Evolutionary conservation across 345 rosid genomes (phyloP), one percentile per base, ranked within the genome.

Genomic region (Rhizophora mangle): DNA sequence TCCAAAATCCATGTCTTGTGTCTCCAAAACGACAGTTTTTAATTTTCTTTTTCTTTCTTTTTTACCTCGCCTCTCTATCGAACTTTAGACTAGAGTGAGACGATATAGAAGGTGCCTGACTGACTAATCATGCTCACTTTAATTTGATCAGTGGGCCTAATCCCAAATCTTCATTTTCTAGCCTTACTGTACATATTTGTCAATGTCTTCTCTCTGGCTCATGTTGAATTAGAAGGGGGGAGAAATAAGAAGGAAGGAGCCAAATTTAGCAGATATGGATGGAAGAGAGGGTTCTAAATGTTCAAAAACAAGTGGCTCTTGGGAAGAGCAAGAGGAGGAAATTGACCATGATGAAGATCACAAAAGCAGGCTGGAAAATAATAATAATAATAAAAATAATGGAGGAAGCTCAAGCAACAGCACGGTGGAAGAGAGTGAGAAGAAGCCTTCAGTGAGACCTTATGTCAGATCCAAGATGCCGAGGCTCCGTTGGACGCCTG

Each of bases 361-460:
- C 27, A 79, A 75, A 54, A 76, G 80, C 69, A 75, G 60, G 78
- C 80, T 64, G 8, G 65, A 27, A 53, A 74, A 72, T 2, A 43
- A 43, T 43, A 43, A 43, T 43, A 43, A 10, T 43, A 43, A 10
- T 43, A 43, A 43, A 3, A 43, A 43, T 43, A 15, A 43, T 39
- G 85, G 74, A 37, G 82, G 83, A 36, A 85, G 87, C 70, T 90
- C 96, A n/a, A 93, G 96, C 88, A 93, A 84, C 76, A 90, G 96
- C 78, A 90, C 96, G 39, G 87, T 89, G 65, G 96, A 88, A 74
- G 96, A 85, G 76, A 82, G 64, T 20, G 83, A 86, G 26, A 90
- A 88, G 87, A 87, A 85, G 83, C 32, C 77, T 0, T 49, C 82
- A 19, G 80, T 76, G n/a, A 66, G 80, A 62, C 72, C 69, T 27